phyloP scores from a whole-genome alignment of 2,329 filamentous ascomycete genomes.

The Boeremia lycopersici region DNA sequence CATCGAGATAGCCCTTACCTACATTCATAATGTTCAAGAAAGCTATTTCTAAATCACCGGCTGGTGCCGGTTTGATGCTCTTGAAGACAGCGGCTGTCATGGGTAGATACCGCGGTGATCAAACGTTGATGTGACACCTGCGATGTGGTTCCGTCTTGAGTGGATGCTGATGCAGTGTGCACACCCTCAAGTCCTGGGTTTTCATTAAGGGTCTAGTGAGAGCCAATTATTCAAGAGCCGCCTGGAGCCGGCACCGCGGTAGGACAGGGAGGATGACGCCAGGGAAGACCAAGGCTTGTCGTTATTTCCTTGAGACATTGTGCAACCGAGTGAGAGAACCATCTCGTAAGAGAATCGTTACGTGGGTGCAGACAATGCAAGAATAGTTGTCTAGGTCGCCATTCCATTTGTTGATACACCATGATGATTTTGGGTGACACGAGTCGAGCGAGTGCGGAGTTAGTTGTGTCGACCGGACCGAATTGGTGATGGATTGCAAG shows the following conservation, averaged over 20 bases:
- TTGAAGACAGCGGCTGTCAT: background rate
- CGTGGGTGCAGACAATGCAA: background rate
- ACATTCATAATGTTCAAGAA: background rate
- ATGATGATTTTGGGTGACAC: background rate
- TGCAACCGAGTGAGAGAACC: slow-evolving; percentile 16
- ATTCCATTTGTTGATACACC: no score
- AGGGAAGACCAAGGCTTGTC: slow-evolving; percentile 15
- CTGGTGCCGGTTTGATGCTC: background rate
- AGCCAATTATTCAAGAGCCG: background rate
- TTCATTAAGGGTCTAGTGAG: background rate
- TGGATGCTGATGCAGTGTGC: background rate
- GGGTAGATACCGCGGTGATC: background rate
- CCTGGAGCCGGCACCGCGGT: background rate
- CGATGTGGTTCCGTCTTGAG: background rate
- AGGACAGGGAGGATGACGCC: slow-evolving; percentile 9
- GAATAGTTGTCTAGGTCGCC: no score
- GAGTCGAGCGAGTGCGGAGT: slow-evolving; percentile 4
- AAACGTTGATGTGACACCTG: background rate
- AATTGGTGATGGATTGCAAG: slow-evolving; percentile 15
- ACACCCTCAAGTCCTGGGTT: background rate
- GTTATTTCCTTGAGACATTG: slow-evolving; percentile 13
- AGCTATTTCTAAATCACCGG: background rate
- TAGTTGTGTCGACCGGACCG: slow-evolving; percentile 2
- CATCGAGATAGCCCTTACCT: background rate
- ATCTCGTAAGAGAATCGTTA: slow-evolving; percentile 7